phyloP scores from a whole-genome alignment of 805 yeast species.

The Monosporozyma aquatica region DNA sequence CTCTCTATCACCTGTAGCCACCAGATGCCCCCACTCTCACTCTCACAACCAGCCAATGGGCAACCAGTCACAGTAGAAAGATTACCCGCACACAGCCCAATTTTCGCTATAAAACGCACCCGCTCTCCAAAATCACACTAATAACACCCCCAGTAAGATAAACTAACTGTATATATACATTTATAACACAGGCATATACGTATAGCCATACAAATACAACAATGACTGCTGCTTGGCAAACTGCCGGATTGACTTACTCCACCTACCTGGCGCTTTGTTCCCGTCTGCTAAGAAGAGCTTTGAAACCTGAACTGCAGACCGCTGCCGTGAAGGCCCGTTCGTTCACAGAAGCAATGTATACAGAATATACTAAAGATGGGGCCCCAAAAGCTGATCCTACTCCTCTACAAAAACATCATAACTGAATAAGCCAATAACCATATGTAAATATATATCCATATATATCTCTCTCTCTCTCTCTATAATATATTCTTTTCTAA shows the following conservation, averaged over 20 bases:
- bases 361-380: constrained; percentile 61
- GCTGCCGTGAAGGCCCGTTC: constrained; percentile 62
- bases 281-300: constrained; percentile 74
- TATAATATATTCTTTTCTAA: too few species aligned
- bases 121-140: too few species aligned
- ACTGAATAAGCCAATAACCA: too few species aligned
- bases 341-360: constrained; percentile 61
- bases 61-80: too few species aligned
- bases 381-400: constrained; percentile 33
- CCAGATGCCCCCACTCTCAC: too few species aligned
- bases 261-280: constrained; percentile 88
- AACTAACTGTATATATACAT: too few species aligned
- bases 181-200: too few species aligned
- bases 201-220: not conserved
- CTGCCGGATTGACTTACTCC: constrained; percentile 66
- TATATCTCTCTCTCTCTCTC: not conserved
- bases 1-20: too few species aligned
- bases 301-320: constrained; percentile 77
- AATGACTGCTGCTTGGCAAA: constrained; percentile 41
- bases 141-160: not conserved
- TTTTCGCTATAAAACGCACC: too few species aligned
- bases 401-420: constrained; percentile 21
- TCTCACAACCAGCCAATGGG: constrained; percentile 1
- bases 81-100: too few species aligned
- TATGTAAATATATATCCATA: not conserved